These are phyloP conservation scores for Ceratocystis diversiconidia DNA, from an alignment of 2,329 filamentous ascomycete species.

Conservation along the genomic window DNA sequence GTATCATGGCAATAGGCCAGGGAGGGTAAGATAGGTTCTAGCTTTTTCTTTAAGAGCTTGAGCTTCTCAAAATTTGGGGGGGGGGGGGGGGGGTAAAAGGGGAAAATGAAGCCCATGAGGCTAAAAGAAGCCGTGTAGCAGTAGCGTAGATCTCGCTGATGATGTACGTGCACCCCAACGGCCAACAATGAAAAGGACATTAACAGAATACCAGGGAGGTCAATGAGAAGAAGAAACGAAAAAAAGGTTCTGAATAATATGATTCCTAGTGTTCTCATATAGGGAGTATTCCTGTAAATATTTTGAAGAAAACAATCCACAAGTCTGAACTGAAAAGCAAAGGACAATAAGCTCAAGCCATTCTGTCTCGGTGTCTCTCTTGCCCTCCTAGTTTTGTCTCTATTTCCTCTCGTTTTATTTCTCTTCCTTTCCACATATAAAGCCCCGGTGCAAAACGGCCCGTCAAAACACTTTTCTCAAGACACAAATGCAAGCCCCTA, in stretches of 20 bases:
- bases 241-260: neutral
- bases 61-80: neutral
- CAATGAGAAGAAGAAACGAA: neutral
- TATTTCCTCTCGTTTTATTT: neutral
- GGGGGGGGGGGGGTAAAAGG: neutral
- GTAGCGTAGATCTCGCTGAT: slow-evolving; percentile 1
- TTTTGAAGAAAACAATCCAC: neutral
- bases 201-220: neutral
- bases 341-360: neutral
- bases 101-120: neutral
- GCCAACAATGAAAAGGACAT: neutral
- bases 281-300: neutral
- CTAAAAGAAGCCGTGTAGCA: neutral
- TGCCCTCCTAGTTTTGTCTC: neutral
- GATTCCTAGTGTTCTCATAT: neutral
- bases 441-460: neutral
- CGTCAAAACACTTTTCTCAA: neutral
- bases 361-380: slow-evolving; percentile 4
- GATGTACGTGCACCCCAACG: neutral
- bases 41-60: slow-evolving; percentile 1
- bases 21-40: neutral
- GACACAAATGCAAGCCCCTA: neutral
- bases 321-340: neutral
- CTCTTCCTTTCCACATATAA: neutral
- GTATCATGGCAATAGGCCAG: neutral